Evolutionary conservation across 805 yeast species (phyloP).

Genomic region (Zygosaccharomyces lentus): DNA sequence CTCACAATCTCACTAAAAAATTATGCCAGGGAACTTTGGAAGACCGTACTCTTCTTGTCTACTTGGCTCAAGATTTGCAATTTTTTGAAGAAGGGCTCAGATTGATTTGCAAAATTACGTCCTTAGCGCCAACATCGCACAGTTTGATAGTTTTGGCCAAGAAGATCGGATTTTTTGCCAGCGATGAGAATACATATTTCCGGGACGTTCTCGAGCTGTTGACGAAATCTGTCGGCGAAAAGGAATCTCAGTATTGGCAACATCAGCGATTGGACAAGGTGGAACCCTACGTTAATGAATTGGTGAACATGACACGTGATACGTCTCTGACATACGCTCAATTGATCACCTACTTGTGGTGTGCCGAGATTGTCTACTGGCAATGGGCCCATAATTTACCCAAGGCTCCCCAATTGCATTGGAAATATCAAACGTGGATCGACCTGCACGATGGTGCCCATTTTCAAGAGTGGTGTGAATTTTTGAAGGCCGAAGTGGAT

Average conservation of each 20-base stretch:
- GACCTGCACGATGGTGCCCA: constrained; percentile 47
- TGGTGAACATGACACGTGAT: constrained; percentile 33
- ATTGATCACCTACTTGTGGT: constrained; percentile 41
- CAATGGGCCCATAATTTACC: constrained; percentile 47
- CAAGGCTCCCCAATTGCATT: constrained; percentile 34
- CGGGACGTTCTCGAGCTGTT: constrained; percentile 32
- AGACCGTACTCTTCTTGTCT: constrained; percentile 41
- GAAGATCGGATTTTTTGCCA: constrained; percentile 48
- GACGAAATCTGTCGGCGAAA: constrained; percentile 10
- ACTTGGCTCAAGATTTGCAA: constrained; percentile 46
- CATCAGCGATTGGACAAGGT: constrained; percentile 32
- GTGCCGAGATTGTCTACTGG: constrained; percentile 48
- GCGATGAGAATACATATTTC: constrained; percentile 48
- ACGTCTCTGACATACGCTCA: constrained; percentile 37
- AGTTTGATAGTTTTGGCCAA: constrained; percentile 42
- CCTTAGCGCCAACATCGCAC: constrained; percentile 39
- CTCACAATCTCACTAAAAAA: constrained; percentile 43
- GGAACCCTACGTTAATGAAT: constrained; percentile 35
- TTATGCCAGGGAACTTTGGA: constrained; percentile 44
- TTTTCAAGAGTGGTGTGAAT: constrained; percentile 46
- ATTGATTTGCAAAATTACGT: constrained; percentile 42
- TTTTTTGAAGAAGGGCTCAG: constrained; percentile 44
- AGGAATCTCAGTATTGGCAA: constrained; percentile 18
- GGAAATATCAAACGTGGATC: constrained; percentile 51
- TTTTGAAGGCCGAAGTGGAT: constrained; percentile 43